phyloP scores from a whole-genome alignment of 305 asterid genomes.

The Vinca major region DNA sequence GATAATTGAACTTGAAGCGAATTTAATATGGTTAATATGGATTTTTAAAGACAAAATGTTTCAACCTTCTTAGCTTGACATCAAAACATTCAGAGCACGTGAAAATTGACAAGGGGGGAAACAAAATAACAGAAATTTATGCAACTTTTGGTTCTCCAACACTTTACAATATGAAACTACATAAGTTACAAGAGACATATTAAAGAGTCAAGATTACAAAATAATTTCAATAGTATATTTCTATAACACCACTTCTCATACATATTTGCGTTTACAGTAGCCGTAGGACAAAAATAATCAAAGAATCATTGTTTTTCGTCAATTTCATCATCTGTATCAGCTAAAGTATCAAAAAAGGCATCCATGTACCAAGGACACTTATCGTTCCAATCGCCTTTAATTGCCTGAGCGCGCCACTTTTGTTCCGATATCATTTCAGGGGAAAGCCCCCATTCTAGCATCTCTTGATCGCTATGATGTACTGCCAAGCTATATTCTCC shows the following conservation, averaged over 20 bases:
- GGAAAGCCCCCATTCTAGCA: constrained; percentile 60
- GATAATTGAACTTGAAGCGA: too few species aligned
- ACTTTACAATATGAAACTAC: too few species aligned
- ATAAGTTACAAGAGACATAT: too few species aligned
- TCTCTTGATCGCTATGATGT: constrained; percentile 54
- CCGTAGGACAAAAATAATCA: background rate
- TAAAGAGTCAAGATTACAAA: too few species aligned
- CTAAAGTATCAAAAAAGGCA: constrained; percentile 24
- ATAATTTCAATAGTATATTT: background rate
- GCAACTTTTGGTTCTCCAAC: too few species aligned
- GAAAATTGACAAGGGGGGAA: too few species aligned
- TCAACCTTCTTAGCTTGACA: too few species aligned
- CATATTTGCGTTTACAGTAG: background rate
- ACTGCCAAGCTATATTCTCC: constrained; percentile 71
- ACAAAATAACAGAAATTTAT: too few species aligned
- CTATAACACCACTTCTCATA: background rate
- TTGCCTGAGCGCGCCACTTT: constrained; percentile 34
- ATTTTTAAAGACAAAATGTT: too few species aligned
- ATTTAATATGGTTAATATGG: too few species aligned
- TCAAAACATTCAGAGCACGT: too few species aligned
- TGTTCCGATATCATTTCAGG: constrained; percentile 61
- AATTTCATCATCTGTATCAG: constrained; percentile 26
- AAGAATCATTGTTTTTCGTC: constrained; percentile 8
- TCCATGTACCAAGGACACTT: constrained; percentile 32
- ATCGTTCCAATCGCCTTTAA: constrained; percentile 29